Conservation (phyloP, 2,329 filamentous ascomycete genomes). For the Aspergillus cejpii region DNA sequence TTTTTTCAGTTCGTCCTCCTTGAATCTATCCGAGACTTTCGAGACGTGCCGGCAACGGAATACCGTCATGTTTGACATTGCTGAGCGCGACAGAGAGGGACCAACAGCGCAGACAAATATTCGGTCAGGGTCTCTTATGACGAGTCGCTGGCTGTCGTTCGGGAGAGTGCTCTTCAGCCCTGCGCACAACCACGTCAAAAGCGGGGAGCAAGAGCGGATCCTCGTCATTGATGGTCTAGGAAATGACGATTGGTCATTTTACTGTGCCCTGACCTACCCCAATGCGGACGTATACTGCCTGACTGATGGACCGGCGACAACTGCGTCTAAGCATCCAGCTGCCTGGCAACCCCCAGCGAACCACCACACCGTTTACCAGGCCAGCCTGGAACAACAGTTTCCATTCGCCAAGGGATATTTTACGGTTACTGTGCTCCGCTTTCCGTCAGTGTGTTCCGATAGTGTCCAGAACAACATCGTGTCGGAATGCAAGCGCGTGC, state of each 20-base stretch:
- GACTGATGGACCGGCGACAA: conserved; percentile 30
- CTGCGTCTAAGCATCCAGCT: conserved; percentile 32
- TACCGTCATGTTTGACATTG: conserved; percentile 33
- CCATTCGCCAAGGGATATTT: conserved; percentile 46
- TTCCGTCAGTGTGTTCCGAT: conserved; percentile 43
- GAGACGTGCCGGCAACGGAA: conserved; percentile 31
- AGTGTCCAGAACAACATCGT: conserved; percentile 39
- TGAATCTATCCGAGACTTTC: conserved; percentile 18
- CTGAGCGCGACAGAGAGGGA: conserved; percentile 39
- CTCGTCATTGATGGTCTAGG: conserved; percentile 46
- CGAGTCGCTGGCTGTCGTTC: conserved; percentile 47
- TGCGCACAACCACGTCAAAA: conserved; percentile 42
- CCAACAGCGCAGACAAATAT: conserved; percentile 42
- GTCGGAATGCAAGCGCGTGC: conserved; percentile 45
- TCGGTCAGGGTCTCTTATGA: conserved; percentile 47
- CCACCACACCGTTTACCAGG: conserved; percentile 40
- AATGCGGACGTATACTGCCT: conserved; percentile 43
- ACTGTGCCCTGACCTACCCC: conserved; percentile 46
- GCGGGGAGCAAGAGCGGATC: conserved; percentile 38
- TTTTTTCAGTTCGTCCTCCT: conserved; percentile 23
- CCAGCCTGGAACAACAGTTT: conserved; percentile 37
- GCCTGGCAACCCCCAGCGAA: conserved; percentile 41
- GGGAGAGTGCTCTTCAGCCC: conserved; percentile 47
- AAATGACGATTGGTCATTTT: conserved; percentile 50
- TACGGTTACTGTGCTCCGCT: conserved; percentile 42